phyloP scores from a whole-genome alignment of 257 asterid genomes.

The Primulina huaijiensis region DNA sequence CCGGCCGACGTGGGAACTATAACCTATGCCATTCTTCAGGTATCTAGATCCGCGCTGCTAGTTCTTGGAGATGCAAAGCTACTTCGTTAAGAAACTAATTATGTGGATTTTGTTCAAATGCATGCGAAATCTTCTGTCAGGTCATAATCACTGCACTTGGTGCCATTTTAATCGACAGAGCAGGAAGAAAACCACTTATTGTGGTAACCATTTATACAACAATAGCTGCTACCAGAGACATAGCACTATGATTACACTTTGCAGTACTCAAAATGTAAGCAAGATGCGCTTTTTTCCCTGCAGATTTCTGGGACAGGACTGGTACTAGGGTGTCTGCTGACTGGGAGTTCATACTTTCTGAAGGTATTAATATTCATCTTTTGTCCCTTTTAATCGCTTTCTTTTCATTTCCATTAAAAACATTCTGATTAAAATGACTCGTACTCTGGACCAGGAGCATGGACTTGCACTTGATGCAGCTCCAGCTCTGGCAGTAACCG shows the following conservation, averaged over 20 bases:
- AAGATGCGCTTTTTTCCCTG: background rate
- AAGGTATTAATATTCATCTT: slow-evolving; percentile 43
- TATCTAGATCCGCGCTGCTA: slow-evolving; percentile 26
- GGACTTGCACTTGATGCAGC: slow-evolving; percentile 54
- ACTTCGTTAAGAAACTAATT: background rate
- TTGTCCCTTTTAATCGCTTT: background rate
- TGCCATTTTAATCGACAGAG: slow-evolving; percentile 70
- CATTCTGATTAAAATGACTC: slow-evolving; percentile 19
- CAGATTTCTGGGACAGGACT: slow-evolving; percentile 83
- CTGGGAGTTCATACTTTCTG: slow-evolving; percentile 67
- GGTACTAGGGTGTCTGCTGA: slow-evolving; percentile 69
- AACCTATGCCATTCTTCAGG: slow-evolving; percentile 82
- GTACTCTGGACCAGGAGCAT: slow-evolving; percentile 45
- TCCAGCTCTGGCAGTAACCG: slow-evolving; percentile 76
- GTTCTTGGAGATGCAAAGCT: slow-evolving; percentile 1
- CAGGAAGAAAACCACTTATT: slow-evolving; percentile 87
- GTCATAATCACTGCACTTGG: slow-evolving; percentile 78
- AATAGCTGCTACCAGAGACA: background rate
- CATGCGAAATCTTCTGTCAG: slow-evolving; percentile 31
- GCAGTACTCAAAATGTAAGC: background rate
- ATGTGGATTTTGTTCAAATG: background rate
- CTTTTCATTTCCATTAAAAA: background rate
- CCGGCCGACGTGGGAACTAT: slow-evolving; percentile 85
- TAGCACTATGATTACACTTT: background rate
- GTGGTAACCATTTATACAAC: slow-evolving; percentile 44